phyloP scores from a whole-genome alignment of 805 yeast genomes.

The Kluyveromyces starmeri region DNA sequence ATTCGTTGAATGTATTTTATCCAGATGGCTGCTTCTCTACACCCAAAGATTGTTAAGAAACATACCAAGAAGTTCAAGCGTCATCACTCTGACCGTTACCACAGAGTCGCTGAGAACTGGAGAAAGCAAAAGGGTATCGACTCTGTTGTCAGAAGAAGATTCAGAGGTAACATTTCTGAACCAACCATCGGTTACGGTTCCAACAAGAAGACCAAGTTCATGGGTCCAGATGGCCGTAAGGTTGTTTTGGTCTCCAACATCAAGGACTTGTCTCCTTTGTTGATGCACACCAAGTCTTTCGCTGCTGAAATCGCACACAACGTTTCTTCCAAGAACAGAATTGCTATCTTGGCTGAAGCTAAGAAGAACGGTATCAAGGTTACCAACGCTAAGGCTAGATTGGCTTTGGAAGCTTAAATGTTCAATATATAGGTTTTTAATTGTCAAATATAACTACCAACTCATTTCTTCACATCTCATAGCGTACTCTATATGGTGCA shows the following conservation, averaged over 20 bases:
- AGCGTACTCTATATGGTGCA: too few relatives aligned
- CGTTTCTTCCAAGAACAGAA: constrained; percentile 97
- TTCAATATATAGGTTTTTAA: constrained; percentile 31
- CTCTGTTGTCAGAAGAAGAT: constrained; percentile 99
- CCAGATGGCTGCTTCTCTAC: constrained; percentile 92
- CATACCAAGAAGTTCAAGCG: constrained; percentile 98
- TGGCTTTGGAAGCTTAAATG: constrained; percentile 88
- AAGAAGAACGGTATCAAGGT: constrained; percentile 97
- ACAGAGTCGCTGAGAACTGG: constrained; percentile 98
- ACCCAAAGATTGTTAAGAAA: constrained; percentile 99
- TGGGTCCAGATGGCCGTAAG: constrained; percentile 98
- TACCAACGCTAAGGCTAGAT: constrained; percentile 98
- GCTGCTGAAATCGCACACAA: constrained; percentile 99
- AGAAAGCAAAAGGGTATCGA: constrained; percentile 99
- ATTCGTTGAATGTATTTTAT: too few relatives aligned
- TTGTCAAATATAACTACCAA: constrained; percentile 33
- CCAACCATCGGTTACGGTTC: constrained; percentile 99
- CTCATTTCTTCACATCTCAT: constrained; percentile 34
- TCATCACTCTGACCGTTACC: constrained; percentile 99
- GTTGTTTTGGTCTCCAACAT: constrained; percentile 87
- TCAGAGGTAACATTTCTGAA: constrained; percentile 98
- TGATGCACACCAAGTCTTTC: constrained; percentile 95
- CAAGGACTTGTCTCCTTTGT: constrained; percentile 87
- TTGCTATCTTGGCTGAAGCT: constrained; percentile 91
- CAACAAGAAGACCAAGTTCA: constrained; percentile 95